Evolutionary conservation across 176 grass and related monocot species (phyloP).

Genomic region (Musa troglodytarum): DNA sequence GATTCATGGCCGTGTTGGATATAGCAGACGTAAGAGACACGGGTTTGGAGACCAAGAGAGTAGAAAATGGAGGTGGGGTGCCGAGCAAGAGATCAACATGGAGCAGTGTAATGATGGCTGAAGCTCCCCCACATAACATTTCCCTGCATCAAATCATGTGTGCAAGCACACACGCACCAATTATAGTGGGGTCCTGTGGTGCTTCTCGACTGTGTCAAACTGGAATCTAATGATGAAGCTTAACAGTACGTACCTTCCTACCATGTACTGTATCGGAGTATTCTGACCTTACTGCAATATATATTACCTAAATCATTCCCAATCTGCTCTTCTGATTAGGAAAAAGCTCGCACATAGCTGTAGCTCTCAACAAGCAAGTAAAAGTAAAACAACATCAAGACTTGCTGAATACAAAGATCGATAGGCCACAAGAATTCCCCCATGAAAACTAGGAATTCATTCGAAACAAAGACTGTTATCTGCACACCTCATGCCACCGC

Average conservation of each 20-base stretch:
- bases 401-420: not conserved
- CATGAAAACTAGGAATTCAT: too few relatives aligned
- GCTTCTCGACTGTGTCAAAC: too few relatives aligned
- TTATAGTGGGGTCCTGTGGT: too few relatives aligned
- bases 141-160: not conserved
- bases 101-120: not conserved
- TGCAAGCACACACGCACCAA: not conserved
- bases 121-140: not conserved
- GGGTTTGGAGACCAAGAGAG: not conserved
- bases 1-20: too few relatives aligned
- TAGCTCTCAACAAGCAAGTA: not conserved
- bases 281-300: too few relatives aligned
- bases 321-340: not conserved
- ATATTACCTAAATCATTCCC: too few relatives aligned
- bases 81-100: not conserved
- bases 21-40: not conserved
- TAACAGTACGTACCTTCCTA: too few relatives aligned
- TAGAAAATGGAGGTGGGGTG: not conserved
- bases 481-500: conserved; percentile 1
- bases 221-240: too few relatives aligned
- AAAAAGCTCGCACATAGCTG: not conserved
- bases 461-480: not conserved
- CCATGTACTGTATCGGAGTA: too few relatives aligned
- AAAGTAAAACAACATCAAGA: not conserved
- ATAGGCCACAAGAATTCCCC: not conserved